Conservation (phyloP, 257 asterid genomes). For the Penstemon newberryi region DNA sequence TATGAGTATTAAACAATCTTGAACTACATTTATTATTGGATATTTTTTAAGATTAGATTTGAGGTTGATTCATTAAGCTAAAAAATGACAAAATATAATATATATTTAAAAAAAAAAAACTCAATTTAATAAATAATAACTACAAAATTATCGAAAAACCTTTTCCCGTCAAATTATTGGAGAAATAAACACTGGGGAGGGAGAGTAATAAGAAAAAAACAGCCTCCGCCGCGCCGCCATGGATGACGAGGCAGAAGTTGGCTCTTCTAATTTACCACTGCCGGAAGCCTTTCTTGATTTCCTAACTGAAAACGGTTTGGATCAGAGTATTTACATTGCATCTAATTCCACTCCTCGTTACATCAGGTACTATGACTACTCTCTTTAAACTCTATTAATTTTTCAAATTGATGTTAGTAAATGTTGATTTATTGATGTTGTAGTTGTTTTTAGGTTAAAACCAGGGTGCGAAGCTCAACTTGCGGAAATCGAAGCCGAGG, state of each 20-base stretch:
- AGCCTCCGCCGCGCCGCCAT: conserved; percentile 3
- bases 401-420: conserved; percentile 12
- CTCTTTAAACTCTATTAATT: background rate
- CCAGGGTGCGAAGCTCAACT: conserved; percentile 59
- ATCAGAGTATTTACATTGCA: conserved; percentile 68
- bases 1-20: too few relatives aligned
- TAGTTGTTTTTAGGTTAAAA: conserved; percentile 52
- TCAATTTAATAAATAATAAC: too few relatives aligned
- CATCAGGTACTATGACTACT: conserved; percentile 53
- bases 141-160: too few relatives aligned
- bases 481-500: conserved; percentile 70
- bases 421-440: conserved; percentile 8
- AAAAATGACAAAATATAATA: too few relatives aligned
- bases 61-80: too few relatives aligned
- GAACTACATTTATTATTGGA: too few relatives aligned
- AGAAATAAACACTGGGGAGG: too few relatives aligned
- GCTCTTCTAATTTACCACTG: conserved; percentile 44
- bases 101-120: too few relatives aligned
- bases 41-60: too few relatives aligned
- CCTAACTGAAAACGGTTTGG: conserved; percentile 68
- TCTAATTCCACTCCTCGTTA: conserved; percentile 76
- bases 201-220: too few relatives aligned
- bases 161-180: too few relatives aligned
- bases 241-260: conserved; percentile 29
- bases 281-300: conserved; percentile 77